These are phyloP conservation scores for Nothopassalora personata DNA, from an alignment of 2,329 filamentous ascomycete genomes.

Conservation along the genomic window DNA sequence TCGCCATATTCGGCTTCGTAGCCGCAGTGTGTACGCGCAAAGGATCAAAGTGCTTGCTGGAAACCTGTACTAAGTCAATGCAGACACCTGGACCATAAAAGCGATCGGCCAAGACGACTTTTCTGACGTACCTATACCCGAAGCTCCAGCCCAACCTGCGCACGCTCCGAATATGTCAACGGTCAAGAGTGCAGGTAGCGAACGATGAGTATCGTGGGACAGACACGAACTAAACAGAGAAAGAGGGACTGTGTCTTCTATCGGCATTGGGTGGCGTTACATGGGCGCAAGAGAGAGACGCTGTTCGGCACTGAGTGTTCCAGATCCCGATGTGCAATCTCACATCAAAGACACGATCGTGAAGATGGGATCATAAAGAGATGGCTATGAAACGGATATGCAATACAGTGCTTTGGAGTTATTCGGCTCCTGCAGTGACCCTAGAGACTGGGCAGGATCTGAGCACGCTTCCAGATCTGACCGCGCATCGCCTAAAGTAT, in stretches of 20 bases:
- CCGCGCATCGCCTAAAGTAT: too few species aligned
- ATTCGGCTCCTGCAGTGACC: too few species aligned
- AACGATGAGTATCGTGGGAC: constrained; percentile 1
- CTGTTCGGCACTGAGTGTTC: background rate
- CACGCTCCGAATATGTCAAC: constrained; percentile 21
- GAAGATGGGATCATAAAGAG: too few species aligned
- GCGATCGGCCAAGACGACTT: constrained; percentile 96
- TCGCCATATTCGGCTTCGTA: constrained; percentile 69
- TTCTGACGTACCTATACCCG: constrained; percentile 87
- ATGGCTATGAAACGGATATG: too few species aligned
- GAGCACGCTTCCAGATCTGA: too few species aligned
- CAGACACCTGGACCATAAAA: constrained; percentile 67
- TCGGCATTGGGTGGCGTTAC: constrained; percentile 17
- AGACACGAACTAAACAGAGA: background rate
- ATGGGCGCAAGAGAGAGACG: background rate
- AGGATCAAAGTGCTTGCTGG: background rate
- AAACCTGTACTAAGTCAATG: constrained; percentile 2
- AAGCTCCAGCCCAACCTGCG: constrained; percentile 54
- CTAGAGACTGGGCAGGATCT: too few species aligned
- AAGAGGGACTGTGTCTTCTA: background rate
- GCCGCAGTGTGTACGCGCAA: constrained; percentile 73
- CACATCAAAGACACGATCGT: too few species aligned
- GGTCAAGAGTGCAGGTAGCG: constrained; percentile 23
- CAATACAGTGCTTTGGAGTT: too few species aligned
- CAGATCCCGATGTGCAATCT: too few species aligned